These are phyloP conservation scores for Phytophthora megakarya DNA, from an alignment of 352 stramenopile genomes.

Conservation along the genomic window DNA sequence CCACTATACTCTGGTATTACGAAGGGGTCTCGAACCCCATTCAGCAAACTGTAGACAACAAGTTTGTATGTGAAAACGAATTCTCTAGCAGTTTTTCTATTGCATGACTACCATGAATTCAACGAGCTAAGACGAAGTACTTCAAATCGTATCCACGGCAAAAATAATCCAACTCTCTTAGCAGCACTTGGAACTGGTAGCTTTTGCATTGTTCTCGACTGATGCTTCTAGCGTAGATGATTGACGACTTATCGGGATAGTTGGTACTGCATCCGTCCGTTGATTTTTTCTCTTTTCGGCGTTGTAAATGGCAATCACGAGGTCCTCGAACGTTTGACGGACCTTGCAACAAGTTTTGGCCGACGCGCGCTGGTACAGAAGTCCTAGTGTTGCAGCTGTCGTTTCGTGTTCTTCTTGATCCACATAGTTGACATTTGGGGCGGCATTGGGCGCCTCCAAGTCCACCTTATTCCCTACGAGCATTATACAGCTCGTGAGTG, in stretches of 20 bases:
- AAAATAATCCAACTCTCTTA: no score
- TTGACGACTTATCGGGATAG: constrained; percentile 46
- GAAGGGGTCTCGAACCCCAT: constrained; percentile 10
- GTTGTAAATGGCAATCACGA: constrained; percentile 76
- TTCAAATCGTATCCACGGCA: no score
- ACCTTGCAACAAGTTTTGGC: constrained; percentile 77
- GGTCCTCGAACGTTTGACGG: constrained; percentile 66
- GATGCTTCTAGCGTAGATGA: constrained; percentile 2
- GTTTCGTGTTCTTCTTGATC: constrained; percentile 45
- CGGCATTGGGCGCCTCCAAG: constrained; percentile 31
- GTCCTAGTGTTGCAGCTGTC: constrained; percentile 40
- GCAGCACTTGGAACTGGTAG: constrained; percentile 23
- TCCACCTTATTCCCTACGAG: constrained; percentile 86
- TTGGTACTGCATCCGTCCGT: constrained; percentile 39
- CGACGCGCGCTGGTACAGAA: constrained; percentile 65
- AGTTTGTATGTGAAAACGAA: no score
- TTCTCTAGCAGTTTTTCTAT: no score
- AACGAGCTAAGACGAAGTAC: neutral
- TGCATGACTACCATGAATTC: no score
- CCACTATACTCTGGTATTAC: constrained; percentile 65
- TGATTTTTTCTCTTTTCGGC: constrained; percentile 54
- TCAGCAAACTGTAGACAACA: constrained; percentile 40
- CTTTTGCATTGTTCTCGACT: neutral
- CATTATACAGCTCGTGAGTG: constrained; percentile 68
- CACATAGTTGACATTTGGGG: constrained; percentile 33